Conservation (phyloP, 345 rosid genomes). For the Abelmoschus esculentus region DNA sequence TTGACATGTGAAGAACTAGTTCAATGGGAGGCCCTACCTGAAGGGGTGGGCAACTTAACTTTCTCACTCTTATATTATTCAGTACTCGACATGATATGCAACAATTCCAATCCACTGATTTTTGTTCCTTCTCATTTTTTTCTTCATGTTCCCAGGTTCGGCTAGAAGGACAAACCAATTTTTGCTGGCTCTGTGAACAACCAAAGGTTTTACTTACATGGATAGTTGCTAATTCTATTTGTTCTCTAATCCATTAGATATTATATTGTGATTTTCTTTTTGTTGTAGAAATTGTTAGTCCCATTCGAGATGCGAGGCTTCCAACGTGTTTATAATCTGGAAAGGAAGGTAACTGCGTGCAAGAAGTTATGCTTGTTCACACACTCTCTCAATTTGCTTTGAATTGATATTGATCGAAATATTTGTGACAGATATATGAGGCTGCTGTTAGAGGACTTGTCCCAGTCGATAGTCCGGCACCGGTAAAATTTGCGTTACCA, state of each 20-base stretch:
- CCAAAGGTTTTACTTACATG: constrained; percentile 52
- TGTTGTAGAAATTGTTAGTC: constrained; percentile 55
- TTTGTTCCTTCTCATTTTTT: not conserved
- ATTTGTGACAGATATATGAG: constrained; percentile 42
- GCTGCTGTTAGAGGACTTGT: constrained; percentile 78
- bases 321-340: constrained; percentile 87
- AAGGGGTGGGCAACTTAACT: constrained; percentile 37
- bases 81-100: not conserved
- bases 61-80: not conserved
- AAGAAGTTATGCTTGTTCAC: not conserved
- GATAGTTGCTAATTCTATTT: not conserved
- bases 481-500: constrained; percentile 68
- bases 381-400: not conserved
- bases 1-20: constrained; percentile 45
- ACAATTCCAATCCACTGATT: not conserved
- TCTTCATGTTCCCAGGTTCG: constrained; percentile 42
- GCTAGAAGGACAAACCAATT: constrained; percentile 78
- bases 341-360: constrained; percentile 55
- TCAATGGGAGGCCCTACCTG: constrained; percentile 47
- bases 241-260: not conserved
- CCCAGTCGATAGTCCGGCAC: constrained; percentile 39
- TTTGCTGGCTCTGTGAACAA: constrained; percentile 90
- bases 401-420: not conserved
- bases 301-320: constrained; percentile 96
- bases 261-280: not conserved